Evolutionary conservation across 441 rosid genomes (phyloP).

Genomic region (Pelargonium citronellum): DNA sequence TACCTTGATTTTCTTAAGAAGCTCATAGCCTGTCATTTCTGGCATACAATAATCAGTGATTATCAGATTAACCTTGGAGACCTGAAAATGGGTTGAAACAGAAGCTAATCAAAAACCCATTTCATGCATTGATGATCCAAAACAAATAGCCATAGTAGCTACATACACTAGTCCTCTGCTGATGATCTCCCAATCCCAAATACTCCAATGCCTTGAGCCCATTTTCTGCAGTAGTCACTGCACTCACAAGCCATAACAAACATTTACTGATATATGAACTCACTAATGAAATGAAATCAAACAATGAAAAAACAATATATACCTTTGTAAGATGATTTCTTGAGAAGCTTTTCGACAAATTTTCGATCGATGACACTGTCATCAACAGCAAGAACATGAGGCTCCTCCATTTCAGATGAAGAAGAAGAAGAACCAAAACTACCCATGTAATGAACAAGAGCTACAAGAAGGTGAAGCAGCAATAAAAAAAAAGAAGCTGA

Average conservation of each 20-base stretch:
- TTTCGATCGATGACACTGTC: slow-evolving; percentile 74
- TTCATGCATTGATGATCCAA: too few species aligned
- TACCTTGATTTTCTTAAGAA: slow-evolving; percentile 78
- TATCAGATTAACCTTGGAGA: slow-evolving; percentile 56
- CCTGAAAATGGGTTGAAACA: slow-evolving; percentile 30
- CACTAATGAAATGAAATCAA: not conserved
- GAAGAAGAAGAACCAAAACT: slow-evolving; percentile 17
- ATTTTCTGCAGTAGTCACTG: slow-evolving; percentile 81
- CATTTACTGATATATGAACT: not conserved
- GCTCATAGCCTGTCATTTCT: slow-evolving; percentile 85
- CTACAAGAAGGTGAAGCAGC: not conserved
- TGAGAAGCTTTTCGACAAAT: slow-evolving; percentile 63
- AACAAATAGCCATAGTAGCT: not conserved
- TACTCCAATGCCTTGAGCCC: slow-evolving; percentile 66
- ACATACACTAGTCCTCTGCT: slow-evolving; percentile 27
- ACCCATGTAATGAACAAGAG: not conserved
- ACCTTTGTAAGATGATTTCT: slow-evolving; percentile 82
- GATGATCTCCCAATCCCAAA: slow-evolving; percentile 52
- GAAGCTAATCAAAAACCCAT: too few species aligned
- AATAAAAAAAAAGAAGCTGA: not conserved
- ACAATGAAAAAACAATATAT: not conserved
- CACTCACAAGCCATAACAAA: slow-evolving; percentile 1
- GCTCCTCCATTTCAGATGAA: slow-evolving; percentile 36
- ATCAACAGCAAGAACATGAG: slow-evolving; percentile 86
- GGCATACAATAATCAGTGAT: slow-evolving; percentile 93